phyloP scores from a whole-genome alignment of 441 rosid species.

The Codiaeum variegatum region DNA sequence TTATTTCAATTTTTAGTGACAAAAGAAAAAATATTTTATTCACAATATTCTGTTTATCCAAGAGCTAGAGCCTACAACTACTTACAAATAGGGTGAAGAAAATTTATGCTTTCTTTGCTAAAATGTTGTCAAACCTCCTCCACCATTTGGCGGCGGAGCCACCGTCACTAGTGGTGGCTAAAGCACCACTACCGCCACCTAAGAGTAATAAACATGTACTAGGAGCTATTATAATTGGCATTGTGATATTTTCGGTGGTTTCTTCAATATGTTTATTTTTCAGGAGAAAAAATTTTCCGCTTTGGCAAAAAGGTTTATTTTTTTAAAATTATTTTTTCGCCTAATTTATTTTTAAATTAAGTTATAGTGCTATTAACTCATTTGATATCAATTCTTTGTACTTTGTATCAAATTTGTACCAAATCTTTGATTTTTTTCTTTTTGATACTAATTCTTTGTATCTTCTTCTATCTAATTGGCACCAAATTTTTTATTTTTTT shows the following conservation, averaged over 20 bases:
- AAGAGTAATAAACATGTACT: conserved; percentile 18
- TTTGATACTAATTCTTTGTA: too few relatives aligned
- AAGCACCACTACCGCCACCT: conserved; percentile 5
- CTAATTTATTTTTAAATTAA: too few relatives aligned
- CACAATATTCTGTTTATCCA: neutral
- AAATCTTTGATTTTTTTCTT: too few relatives aligned
- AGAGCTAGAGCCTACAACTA: neutral
- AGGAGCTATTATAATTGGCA: conserved; percentile 29
- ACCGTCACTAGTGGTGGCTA: neutral
- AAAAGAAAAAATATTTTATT: neutral
- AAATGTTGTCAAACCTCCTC: conserved; percentile 18
- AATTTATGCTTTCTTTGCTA: neutral
- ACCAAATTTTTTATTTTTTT: too few relatives aligned
- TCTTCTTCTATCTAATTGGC: too few relatives aligned
- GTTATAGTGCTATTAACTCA: too few relatives aligned
- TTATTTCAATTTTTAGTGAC: conserved; percentile 1
- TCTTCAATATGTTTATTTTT: conserved; percentile 27
- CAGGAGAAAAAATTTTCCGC: conserved; percentile 33
- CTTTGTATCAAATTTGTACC: too few relatives aligned
- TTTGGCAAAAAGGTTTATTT: conserved; percentile 37
- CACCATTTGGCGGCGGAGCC: conserved; percentile 17
- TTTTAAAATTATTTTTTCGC: too few relatives aligned
- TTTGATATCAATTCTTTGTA: too few relatives aligned
- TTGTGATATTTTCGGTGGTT: conserved; percentile 16
- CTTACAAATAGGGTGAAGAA: neutral